Percentiles rank a stretch among this genome's conserved stretches.
Conservation (phyloP, 2,329 filamentous ascomycete species). For the Paraconiothyrium sp. region DNA sequence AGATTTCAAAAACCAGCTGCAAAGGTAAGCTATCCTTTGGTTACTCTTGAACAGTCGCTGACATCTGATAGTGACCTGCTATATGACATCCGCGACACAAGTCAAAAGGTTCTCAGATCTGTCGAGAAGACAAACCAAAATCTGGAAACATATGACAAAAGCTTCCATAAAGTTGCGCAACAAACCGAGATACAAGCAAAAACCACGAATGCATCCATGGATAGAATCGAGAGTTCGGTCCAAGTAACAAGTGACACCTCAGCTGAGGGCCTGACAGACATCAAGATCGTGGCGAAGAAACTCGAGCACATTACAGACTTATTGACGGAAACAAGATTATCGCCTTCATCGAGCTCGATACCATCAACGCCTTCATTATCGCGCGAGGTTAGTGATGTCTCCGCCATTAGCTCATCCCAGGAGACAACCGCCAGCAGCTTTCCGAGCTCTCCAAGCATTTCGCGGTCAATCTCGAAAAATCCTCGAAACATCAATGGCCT, state of each 20-base stretch:
- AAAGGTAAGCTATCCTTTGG: not conserved
- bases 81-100: constrained; percentile 7
- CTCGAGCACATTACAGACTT: constrained; percentile 5
- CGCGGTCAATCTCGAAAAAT: constrained; percentile 2
- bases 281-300: not conserved
- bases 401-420: not conserved
- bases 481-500: not conserved
- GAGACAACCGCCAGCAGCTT: constrained; percentile 4
- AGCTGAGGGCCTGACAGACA: not conserved
- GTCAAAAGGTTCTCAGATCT: constrained; percentile 1
- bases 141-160: constrained; percentile 3
- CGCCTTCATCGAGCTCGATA: constrained; percentile 1
- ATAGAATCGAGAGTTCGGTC: not conserved
- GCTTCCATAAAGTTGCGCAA: not conserved
- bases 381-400: constrained; percentile 5
- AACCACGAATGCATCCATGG: constrained; percentile 1
- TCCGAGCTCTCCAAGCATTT: constrained; percentile 1
- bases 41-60: not conserved
- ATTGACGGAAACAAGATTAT: constrained; percentile 1
- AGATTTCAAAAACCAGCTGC: constrained; percentile 2
- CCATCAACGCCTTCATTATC: constrained; percentile 7
- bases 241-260: not conserved
- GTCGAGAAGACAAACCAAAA: constrained; percentile 7
- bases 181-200: not conserved
- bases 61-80: not conserved